Percentiles rank a stretch among this genome's conserved stretches.
Conservation (phyloP, 257 asterid genomes). For the Catharanthus roseus region DNA sequence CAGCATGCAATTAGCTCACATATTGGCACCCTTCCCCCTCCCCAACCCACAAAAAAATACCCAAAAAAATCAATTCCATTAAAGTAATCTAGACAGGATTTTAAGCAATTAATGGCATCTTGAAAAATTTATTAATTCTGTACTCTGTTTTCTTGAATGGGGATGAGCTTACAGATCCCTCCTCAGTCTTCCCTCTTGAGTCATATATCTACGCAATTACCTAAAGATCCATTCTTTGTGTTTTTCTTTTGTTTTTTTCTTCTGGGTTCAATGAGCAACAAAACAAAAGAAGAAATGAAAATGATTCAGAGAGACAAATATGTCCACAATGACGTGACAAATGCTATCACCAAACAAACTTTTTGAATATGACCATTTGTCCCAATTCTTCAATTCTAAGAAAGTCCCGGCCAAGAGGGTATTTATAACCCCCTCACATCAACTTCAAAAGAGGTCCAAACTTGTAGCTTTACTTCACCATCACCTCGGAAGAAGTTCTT, state of each 20-base stretch:
- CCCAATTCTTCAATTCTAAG: conserved; percentile 4
- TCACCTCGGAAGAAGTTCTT: neutral
- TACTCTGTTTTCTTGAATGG: neutral
- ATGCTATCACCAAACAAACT: conserved; percentile 7
- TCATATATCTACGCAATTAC: too few species aligned
- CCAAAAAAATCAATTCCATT: conserved; percentile 17
- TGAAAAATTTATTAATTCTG: neutral
- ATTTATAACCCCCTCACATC: neutral
- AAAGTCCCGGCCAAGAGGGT: neutral
- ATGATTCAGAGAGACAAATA: conserved; percentile 10
- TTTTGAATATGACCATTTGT: neutral
- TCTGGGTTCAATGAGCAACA: conserved; percentile 6
- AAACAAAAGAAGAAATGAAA: conserved; percentile 5
- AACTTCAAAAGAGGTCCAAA: conserved; percentile 3
- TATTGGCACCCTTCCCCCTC: conserved; percentile 5
- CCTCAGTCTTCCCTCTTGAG: neutral
- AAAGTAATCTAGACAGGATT: conserved; percentile 9
- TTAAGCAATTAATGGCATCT: conserved; percentile 6
- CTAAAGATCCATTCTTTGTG: neutral
- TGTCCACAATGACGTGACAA: conserved; percentile 16
- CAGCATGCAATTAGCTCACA: conserved; percentile 10
- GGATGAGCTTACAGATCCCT: conserved; percentile 2
- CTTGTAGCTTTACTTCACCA: neutral
- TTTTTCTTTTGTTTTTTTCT: neutral
- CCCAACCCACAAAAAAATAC: too few species aligned